These are phyloP conservation scores for Arthonia radiata DNA, from an alignment of 495 filamentous ascomycete genomes.

Conservation along the genomic window DNA sequence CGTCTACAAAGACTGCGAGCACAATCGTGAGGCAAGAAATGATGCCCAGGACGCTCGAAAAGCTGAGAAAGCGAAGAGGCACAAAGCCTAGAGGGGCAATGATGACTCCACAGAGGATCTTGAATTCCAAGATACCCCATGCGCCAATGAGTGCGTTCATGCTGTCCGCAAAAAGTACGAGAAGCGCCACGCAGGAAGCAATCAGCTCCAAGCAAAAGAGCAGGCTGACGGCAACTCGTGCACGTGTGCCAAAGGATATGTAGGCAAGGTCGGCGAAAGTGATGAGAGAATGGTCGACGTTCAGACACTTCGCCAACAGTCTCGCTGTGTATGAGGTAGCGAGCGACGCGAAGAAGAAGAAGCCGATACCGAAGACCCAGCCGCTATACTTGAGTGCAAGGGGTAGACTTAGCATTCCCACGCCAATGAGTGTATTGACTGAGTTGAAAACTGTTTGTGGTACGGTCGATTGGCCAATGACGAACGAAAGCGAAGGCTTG, in stretches of 20 bases:
- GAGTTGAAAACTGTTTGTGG: constrained; percentile 95
- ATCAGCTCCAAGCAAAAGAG: constrained; percentile 76
- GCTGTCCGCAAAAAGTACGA: constrained; percentile 85
- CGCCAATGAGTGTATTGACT: constrained; percentile 81
- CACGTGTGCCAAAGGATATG: constrained; percentile 67
- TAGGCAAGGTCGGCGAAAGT: constrained; percentile 90
- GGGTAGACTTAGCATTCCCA: constrained; percentile 72
- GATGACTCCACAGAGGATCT: constrained; percentile 59
- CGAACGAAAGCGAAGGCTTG: constrained; percentile 48
- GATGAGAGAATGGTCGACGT: constrained; percentile 52
- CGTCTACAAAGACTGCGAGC: constrained; percentile 57
- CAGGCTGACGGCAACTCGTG: constrained; percentile 54
- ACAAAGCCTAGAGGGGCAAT: constrained; percentile 68
- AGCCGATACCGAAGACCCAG: constrained; percentile 61
- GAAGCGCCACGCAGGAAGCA: constrained; percentile 70
- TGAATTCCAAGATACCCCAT: constrained; percentile 51
- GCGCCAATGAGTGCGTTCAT: constrained; percentile 56
- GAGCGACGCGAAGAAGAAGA: constrained; percentile 46
- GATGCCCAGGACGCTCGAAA: constrained; percentile 79
- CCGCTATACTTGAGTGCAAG: constrained; percentile 76
- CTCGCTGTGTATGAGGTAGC: constrained; percentile 71
- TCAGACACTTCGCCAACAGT: constrained; percentile 68
- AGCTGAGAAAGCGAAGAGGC: constrained; percentile 61
- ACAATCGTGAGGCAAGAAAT: constrained; percentile 65
- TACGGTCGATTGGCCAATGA: constrained; percentile 77